These are phyloP conservation scores for Trametes meyenii DNA, from an alignment of 768 basidiomycete genomes.

Conservation along the genomic window DNA sequence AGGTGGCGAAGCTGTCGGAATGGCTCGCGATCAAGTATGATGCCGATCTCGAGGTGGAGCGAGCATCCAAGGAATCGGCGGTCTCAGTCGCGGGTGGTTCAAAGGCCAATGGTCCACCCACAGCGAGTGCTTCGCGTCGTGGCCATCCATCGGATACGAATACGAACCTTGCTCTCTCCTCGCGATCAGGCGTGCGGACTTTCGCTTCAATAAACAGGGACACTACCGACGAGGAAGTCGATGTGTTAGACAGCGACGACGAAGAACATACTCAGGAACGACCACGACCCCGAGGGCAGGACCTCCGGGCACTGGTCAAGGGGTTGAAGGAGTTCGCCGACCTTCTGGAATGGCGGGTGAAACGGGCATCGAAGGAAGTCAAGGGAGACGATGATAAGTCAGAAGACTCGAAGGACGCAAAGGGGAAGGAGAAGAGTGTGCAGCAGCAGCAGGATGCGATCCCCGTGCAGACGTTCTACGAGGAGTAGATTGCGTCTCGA, in stretches of 20 bases:
- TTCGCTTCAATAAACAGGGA: constrained; percentile 13
- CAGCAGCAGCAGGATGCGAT: constrained; percentile 4
- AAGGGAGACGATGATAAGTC: constrained; percentile 11
- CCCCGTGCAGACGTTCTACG: constrained; percentile 23
- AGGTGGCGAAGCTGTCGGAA: constrained; percentile 64
- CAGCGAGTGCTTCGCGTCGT: neutral
- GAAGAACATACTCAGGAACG: constrained; percentile 21
- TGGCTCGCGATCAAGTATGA: constrained; percentile 61
- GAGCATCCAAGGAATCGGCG: neutral
- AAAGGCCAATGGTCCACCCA: neutral
- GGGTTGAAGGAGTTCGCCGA: constrained; percentile 61
- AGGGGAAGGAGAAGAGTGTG: constrained; percentile 14
- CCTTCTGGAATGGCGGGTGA: constrained; percentile 60
- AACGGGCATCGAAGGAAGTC: constrained; percentile 35
- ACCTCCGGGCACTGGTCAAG: constrained; percentile 51
- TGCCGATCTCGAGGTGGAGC: constrained; percentile 36
- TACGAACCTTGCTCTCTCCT: neutral
- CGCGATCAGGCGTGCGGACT: neutral
- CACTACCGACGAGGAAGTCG: constrained; percentile 16
- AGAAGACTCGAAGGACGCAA: constrained; percentile 15
- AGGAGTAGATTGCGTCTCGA: neutral
- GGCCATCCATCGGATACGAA: constrained; percentile 11
- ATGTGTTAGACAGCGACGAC: constrained; percentile 22
- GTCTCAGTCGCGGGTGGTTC: neutral
- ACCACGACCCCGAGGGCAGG: constrained; percentile 32